phyloP scores from a whole-genome alignment of 1,139 yeast species.

The Yamadazyma pseudoaaseri region DNA sequence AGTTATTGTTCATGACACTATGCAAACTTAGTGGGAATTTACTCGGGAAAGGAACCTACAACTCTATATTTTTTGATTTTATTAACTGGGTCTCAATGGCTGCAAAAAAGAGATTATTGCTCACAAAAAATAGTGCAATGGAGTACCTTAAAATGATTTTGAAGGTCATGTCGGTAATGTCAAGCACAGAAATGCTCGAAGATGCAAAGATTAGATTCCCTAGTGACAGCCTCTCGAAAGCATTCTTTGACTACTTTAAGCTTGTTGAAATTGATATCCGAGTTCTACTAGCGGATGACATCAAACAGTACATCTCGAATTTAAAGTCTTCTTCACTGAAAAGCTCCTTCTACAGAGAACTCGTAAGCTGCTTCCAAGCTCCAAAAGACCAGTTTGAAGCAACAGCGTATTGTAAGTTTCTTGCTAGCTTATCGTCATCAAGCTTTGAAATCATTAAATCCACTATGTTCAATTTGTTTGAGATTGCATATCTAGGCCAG shows the following conservation, averaged over 20 bases:
- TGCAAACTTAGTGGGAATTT: slow-evolving; percentile 21
- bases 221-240: slow-evolving; percentile 9
- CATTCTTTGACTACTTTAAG: slow-evolving; percentile 20
- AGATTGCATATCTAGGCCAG: slow-evolving; percentile 29
- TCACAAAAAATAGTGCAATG: slow-evolving; percentile 13
- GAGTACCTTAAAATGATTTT: slow-evolving; percentile 10
- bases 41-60: slow-evolving; percentile 20
- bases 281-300: slow-evolving; percentile 9
- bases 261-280: slow-evolving; percentile 15
- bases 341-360: slow-evolving; percentile 24
- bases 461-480: slow-evolving; percentile 41
- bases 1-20: slow-evolving; percentile 26
- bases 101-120: slow-evolving; percentile 25
- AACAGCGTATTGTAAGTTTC: slow-evolving; percentile 36
- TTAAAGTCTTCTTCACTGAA: background rate
- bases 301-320: slow-evolving; percentile 4
- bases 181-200: background rate
- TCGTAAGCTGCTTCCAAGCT: slow-evolving; percentile 27
- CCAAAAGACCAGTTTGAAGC: slow-evolving; percentile 2
- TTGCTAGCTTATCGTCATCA: slow-evolving; percentile 27
- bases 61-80: slow-evolving; percentile 27
- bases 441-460: slow-evolving; percentile 29
- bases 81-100: slow-evolving; percentile 31
- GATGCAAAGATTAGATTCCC: no score
- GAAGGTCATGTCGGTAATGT: background rate